Base-by-base conservation (phyloP, 2,329 filamentous ascomycete species). In the Xylariaceae sp. region DNA sequence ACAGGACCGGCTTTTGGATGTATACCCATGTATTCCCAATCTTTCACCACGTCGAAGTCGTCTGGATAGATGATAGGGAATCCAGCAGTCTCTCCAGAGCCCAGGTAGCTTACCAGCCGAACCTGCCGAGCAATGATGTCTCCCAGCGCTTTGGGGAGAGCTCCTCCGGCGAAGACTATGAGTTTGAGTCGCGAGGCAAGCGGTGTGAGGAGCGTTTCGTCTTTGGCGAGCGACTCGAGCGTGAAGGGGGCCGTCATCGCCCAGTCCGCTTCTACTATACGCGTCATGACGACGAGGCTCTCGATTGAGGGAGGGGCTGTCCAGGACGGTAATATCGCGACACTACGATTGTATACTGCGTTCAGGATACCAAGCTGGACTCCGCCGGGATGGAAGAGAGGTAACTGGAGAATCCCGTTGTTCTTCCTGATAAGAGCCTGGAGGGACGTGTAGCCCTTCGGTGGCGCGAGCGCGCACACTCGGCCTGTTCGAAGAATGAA, bases 321-420 rank as follows among this genome's bases (percentile, higher is more conserved):
- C 12, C 30, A 37, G 19, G 36, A 30, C 7, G 35, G 32, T 16
- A 38, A 9, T 12, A 40, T 27, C 25, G 35, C 24, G n/a, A 33
- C 29, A 13, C 30, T 32, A 7, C 38, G 31, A 10, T 23, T 25
- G 15, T 33, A 23, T 7, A 47, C 30, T 5, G 40, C 26, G n/a
- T 38, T 26, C 4, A 36, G 31, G 9, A 50, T 19, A 11, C 28
- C 26, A 3, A 37, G 30, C 3, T 39, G 11, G 3, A 52, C 25
- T 5, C 43, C 46, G 2, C 37, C 44, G 0, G 42, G 39, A 13
- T 50, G 49, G 13, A 49, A 49, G 7, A 52, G 33, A 1, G 49
- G 49, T 38, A 50, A 42, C n/a, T 31, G 19, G 12, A 35, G 22
- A 21, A 35, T 15, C 19, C 31, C 27, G 12, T 16, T 24, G 19